Conservation (phyloP, 2,329 filamentous ascomycete species). For the Nectriaceae sp. region DNA sequence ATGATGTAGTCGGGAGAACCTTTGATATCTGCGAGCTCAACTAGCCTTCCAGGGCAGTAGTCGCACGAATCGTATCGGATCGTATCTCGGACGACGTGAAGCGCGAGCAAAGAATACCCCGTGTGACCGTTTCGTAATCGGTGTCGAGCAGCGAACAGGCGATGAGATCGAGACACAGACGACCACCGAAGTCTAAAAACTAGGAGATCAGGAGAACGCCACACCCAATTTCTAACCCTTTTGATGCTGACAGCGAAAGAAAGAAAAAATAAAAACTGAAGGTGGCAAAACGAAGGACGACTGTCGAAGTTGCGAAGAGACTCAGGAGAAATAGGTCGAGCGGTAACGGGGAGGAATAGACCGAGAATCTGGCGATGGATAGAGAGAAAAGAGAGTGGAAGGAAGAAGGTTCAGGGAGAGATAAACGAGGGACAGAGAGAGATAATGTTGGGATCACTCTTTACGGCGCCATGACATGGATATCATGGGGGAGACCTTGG, state of each 20-base stretch:
- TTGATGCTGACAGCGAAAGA: slow-evolving; percentile 5
- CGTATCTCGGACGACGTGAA: slow-evolving; percentile 1
- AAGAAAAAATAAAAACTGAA: slow-evolving; percentile 15
- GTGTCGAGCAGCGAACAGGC: slow-evolving; percentile 2
- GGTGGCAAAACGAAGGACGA: slow-evolving; percentile 15
- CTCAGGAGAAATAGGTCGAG: not conserved
- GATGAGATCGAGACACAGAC: slow-evolving; percentile 1
- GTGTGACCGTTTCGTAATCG: not conserved
- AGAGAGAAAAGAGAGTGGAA: slow-evolving; percentile 12
- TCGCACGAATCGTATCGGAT: not conserved
- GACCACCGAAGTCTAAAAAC: slow-evolving; percentile 9
- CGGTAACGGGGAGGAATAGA: slow-evolving; percentile 1
- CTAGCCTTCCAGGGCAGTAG: not conserved
- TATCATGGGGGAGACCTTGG: no score
- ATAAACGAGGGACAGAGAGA: slow-evolving; percentile 9
- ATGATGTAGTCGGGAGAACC: not conserved
- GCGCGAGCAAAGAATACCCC: slow-evolving; percentile 1
- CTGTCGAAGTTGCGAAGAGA: slow-evolving; percentile 2
- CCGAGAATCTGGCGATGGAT: slow-evolving; percentile 1
- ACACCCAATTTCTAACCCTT: slow-evolving; percentile 8
- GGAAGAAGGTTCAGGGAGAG: slow-evolving; percentile 3
- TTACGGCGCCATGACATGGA: slow-evolving; percentile 19
- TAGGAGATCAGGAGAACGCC: slow-evolving; percentile 14
- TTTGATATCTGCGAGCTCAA: not conserved
- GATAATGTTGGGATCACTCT: slow-evolving; percentile 15